These are phyloP conservation scores for Paramecium octaurelia DNA, from an alignment of 73 alveolate species.

Conservation along the genomic window DNA sequence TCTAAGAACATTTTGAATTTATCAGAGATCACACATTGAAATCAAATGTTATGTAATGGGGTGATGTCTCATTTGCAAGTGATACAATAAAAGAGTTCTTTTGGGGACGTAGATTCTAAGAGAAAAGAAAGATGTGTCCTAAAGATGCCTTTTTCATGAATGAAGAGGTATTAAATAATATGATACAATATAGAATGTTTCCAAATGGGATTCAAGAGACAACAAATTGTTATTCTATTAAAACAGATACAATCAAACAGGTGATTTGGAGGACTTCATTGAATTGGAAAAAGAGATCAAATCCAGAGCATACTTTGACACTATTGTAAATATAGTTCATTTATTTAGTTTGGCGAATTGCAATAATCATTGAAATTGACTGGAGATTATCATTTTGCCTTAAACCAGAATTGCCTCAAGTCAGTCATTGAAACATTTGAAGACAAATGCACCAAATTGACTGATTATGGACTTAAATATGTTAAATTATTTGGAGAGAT, in stretches of 20 bases:
- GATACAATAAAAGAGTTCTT: constrained; percentile 62
- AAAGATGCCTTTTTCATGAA: not conserved
- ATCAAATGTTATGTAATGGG: constrained; percentile 89
- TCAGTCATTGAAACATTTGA: not conserved
- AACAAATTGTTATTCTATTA: not conserved
- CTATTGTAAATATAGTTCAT: not conserved
- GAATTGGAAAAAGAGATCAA: constrained; percentile 30
- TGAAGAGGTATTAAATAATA: not conserved
- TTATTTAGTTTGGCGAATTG: not conserved
- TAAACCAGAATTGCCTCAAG: not conserved
- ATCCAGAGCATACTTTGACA: constrained; percentile 38
- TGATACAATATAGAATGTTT: not conserved
- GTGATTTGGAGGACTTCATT: not conserved
- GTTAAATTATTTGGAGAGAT: constrained; percentile 29
- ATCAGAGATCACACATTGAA: constrained; percentile 68
- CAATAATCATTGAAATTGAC: not conserved
- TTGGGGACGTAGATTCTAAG: not conserved
- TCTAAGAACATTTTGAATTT: constrained; percentile 77
- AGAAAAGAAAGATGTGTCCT: not conserved
- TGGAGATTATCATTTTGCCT: not conserved
- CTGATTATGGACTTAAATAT: constrained; percentile 33
- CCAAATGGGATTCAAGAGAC: constrained; percentile 34
- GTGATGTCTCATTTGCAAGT: constrained; percentile 77
- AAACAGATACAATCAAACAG: not conserved
- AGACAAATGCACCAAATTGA: not conserved